These are phyloP conservation scores for Massarina eburnea DNA, from an alignment of 2,329 filamentous ascomycete species.

Conservation along the genomic window DNA sequence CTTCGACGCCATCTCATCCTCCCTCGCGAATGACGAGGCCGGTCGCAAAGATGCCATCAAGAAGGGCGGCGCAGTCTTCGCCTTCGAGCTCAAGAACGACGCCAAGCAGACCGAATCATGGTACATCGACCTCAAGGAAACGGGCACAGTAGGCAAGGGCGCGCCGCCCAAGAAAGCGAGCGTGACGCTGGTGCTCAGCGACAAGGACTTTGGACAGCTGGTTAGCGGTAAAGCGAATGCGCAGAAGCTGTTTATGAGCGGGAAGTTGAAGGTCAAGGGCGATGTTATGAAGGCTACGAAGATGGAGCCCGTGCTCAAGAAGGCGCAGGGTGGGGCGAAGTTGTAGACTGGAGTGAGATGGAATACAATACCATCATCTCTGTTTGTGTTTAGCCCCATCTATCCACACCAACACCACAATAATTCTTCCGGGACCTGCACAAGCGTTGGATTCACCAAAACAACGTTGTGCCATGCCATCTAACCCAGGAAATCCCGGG, in stretches of 20 bases:
- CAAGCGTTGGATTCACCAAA: conserved; percentile 6
- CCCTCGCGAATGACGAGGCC: conserved; percentile 67
- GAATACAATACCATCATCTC: too few relatives aligned
- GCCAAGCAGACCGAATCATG: conserved; percentile 79
- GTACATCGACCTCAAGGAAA: conserved; percentile 94
- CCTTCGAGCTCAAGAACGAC: conserved; percentile 89
- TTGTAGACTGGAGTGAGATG: conserved; percentile 32
- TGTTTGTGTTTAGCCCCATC: too few relatives aligned
- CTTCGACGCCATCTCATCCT: conserved; percentile 82
- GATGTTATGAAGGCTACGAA: conserved; percentile 99
- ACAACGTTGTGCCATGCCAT: conserved; percentile 14
- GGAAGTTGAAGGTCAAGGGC: conserved; percentile 97
- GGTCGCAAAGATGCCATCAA: conserved; percentile 88
- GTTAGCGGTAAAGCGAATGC: conserved; percentile 88
- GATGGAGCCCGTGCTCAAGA: conserved; percentile 76
- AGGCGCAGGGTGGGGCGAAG: conserved; percentile 39
- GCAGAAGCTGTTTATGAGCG: conserved; percentile 95
- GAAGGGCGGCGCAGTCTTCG: conserved; percentile 82
- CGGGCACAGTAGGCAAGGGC: conserved; percentile 79
- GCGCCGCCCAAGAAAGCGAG: conserved; percentile 74
- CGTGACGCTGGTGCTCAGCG: conserved; percentile 82
- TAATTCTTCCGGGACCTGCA: conserved; percentile 6
- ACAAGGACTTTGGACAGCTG: conserved; percentile 83
- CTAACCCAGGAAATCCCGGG: conserved; percentile 12
- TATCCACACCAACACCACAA: too few relatives aligned